Evolutionary conservation across 2,329 filamentous ascomycete species (phyloP), one percentile per base, ranked within the genome.

Genomic region (Whalleya microplaca): DNA sequence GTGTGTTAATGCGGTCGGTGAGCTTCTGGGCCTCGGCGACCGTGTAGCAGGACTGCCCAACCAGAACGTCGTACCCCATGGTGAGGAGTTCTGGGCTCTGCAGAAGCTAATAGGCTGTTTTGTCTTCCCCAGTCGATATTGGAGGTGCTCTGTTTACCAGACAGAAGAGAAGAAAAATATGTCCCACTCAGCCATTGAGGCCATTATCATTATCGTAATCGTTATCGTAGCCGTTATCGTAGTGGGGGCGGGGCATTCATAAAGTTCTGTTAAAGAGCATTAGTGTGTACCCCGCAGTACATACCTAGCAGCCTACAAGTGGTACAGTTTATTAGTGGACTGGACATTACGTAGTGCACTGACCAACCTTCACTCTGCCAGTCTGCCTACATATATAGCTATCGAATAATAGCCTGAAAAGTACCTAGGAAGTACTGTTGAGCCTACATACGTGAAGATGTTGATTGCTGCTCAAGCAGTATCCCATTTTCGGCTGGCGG

Each of bases 1-100:
- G 66, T 27, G 67, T 59, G 57, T 74, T 75, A 65, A 80, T 75
- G 59, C 70, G 73, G 51, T 75, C 71, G 57, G 70, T 68, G 43
- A 80, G 71, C 71, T 78, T 78, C 65, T 74, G 68, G 53, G 76
- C 72, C 66, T 77, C 75, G 53, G 74, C 72, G 45, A 70, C 64
- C 58, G 75, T 76, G 72, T 81, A 84, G 72, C 84, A 84, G 29
- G 80, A 69, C 46, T 68, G 68, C 46, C 72, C 72, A 21, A 69
- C 51, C 45, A 74, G 67, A 21, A 64, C 51, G 51, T 65, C 61
- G 56, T 62, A 62, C 50, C 56, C 56, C 63, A 65, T 65, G 40
- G 21, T 52, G 53, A 53, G 21, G 23, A 37, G 32, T 29, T 19
- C 43, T n/a, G 27, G 27, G 27, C 27, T 29, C 27, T 37, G 32